These are phyloP conservation scores for Pyricularia pennisetigena DNA, from an alignment of 2,329 filamentous ascomycete species.

Conservation along the genomic window DNA sequence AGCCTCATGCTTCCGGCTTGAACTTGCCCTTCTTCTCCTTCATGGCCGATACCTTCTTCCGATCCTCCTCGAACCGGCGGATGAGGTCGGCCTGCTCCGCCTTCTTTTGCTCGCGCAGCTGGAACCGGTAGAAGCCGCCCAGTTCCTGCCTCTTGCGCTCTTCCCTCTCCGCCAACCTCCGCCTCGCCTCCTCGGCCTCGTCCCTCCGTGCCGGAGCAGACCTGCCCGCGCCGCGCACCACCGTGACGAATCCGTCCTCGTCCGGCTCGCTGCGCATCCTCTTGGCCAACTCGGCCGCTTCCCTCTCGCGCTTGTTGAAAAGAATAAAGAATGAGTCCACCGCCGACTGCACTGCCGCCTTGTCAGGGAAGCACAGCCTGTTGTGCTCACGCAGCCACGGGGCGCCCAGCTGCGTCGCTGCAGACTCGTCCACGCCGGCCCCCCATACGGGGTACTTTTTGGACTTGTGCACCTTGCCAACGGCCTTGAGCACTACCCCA, in stretches of 20 bases:
- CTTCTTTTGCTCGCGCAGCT: slow-evolving; percentile 64
- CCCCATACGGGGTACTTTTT: slow-evolving; percentile 61
- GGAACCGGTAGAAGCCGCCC: slow-evolving; percentile 76
- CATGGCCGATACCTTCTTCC: slow-evolving; percentile 61
- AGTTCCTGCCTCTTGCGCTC: slow-evolving; percentile 49
- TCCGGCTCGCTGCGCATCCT: slow-evolving; percentile 70
- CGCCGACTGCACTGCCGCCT: slow-evolving; percentile 53
- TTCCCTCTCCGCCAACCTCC: slow-evolving; percentile 53
- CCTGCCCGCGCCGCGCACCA: slow-evolving; percentile 64
- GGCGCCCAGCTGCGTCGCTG: slow-evolving; percentile 46
- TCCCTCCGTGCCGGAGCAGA: slow-evolving; percentile 64
- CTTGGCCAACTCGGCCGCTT: slow-evolving; percentile 50
- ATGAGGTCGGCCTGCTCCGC: slow-evolving; percentile 59
- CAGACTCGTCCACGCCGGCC: slow-evolving; percentile 45
- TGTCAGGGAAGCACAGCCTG: slow-evolving; percentile 60
- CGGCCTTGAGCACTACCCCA: slow-evolving; percentile 67
- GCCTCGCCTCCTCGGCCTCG: slow-evolving; percentile 52
- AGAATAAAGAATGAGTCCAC: slow-evolving; percentile 80
- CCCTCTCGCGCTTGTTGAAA: slow-evolving; percentile 65
- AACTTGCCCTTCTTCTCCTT: slow-evolving; percentile 56
- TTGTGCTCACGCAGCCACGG: slow-evolving; percentile 56
- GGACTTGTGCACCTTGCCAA: slow-evolving; percentile 49
- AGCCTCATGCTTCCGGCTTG: slow-evolving; percentile 32
- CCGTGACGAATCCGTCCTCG: slow-evolving; percentile 91
- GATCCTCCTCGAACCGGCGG: slow-evolving; percentile 67